Evolutionary conservation across 108 stramenopile genomes (phyloP).

Genomic region (Pinguiococcus pyrenoidosus): DNA sequence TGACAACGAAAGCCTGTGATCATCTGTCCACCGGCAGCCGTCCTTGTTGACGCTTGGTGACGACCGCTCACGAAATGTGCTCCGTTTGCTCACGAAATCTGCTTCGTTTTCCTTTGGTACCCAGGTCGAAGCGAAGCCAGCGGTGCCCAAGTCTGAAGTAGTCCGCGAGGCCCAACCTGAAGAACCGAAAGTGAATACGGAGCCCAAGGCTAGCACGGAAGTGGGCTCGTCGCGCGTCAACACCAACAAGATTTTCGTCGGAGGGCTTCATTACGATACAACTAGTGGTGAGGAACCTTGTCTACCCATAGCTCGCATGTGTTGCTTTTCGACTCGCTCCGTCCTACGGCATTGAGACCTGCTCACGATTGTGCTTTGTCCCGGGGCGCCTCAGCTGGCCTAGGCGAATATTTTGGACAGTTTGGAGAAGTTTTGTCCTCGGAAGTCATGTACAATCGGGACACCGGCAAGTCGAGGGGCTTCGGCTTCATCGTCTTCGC

Average conservation of each 20-base stretch:
- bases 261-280: slow-evolving; percentile 38
- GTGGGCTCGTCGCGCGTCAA: slow-evolving; percentile 3
- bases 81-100: background rate
- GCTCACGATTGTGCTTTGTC: too few species aligned
- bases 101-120: background rate
- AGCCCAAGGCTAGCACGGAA: slow-evolving; percentile 1
- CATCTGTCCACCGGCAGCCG: too few species aligned
- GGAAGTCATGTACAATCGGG: slow-evolving; percentile 41
- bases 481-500: slow-evolving; percentile 43
- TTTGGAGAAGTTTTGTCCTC: slow-evolving; percentile 30
- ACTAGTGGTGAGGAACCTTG: slow-evolving; percentile 14
- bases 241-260: slow-evolving; percentile 31
- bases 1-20: too few species aligned
- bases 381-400: too few species aligned
- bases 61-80: too few species aligned
- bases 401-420: slow-evolving; percentile 36
- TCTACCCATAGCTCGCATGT: too few species aligned
- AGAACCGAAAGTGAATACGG: slow-evolving; percentile 5
- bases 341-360: too few species aligned
- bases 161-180: slow-evolving; percentile 4
- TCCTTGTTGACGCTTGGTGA: background rate
- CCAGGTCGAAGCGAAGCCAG: slow-evolving; percentile 38
- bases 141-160: slow-evolving; percentile 34
- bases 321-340: too few species aligned
- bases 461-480: slow-evolving; percentile 34